A percentile compares a stretch with the other conserved stretches of the same genome.
Conservation (phyloP, 352 stramenopile genomes). For the Phytophthora sansomeana region DNA sequence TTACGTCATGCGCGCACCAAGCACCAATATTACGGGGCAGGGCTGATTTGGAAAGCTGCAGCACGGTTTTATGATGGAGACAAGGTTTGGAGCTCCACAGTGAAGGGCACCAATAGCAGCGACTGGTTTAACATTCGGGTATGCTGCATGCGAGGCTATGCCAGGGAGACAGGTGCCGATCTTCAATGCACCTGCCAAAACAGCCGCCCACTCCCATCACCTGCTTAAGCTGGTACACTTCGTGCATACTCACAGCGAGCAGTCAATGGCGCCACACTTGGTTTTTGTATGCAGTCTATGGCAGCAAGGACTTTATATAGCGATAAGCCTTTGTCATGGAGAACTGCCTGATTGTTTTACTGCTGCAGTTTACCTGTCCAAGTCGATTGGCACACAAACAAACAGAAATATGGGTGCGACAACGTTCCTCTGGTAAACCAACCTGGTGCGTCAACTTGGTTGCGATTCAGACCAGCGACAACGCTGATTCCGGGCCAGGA, state of each 20-base stretch:
- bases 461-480: slow-evolving; percentile 21
- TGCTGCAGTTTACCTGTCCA: neutral
- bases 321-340: slow-evolving; percentile 2
- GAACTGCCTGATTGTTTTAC: too few species aligned
- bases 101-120: neutral
- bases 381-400: neutral
- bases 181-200: neutral
- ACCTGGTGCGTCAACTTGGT: slow-evolving; percentile 13
- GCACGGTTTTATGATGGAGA: neutral
- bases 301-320: neutral
- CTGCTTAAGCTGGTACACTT: slow-evolving; percentile 8
- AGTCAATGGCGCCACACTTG: neutral
- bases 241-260: slow-evolving; percentile 19
- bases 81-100: neutral
- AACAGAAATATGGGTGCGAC: neutral
- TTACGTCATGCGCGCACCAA: slow-evolving; percentile 45
- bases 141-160: neutral
- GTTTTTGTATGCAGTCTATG: neutral
- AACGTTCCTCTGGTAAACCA: neutral
- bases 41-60: too few species aligned
- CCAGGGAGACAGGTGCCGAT: neutral
- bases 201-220: slow-evolving; percentile 6
- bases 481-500: neutral
- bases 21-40: slow-evolving; percentile 24
- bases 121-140: neutral